Base-by-base conservation (phyloP, 2,329 filamentous ascomycete genomes). In the Alternaria infectoria region DNA sequence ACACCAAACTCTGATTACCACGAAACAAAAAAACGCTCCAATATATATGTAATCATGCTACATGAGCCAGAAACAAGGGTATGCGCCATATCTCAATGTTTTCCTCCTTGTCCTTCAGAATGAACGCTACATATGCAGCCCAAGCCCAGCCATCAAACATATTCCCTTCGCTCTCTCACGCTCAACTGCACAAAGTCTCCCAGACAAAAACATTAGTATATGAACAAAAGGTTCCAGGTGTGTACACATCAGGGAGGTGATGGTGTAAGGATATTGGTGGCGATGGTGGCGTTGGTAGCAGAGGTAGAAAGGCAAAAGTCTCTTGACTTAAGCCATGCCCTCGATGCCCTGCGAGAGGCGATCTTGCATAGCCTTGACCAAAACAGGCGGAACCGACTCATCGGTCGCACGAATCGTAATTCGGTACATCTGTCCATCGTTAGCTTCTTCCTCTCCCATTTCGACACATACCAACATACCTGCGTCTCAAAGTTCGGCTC, bases 351-450 rank as follows among this genome's bases (percentile, higher is more conserved):
- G 83, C 8, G 90, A 86, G 51, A 98, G 84, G 65, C 91, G 88
- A 67, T 95, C 92, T 76, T 96, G 91, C 93, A 99, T 97, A 61
- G 92, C 83, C 79, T 93, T 94, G 74, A 96, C 83, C 60, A 99
- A 79, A 19, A 95, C 86, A 2, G 88, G 86, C 8, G 96, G 93
- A 0, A 99, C 93, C 30, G 86, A 88, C 76, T 98, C 96, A 74
- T 98, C 95, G 1, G 96, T 99, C 6, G 95, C 96, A 66, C 96
- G 88, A 72, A 99, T 91, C 0, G 96, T 99, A 64, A 98, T 85
- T 57, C 96, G 94, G 74, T 96, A 92, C 93, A 97, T 97, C 96
- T 97, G 70, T 9, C 65, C 4, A n/a, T 26, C 32, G 26, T 76
- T 67, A 71, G 62, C 68, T 57, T 69, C 65, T 47, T 15, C 8